Base-by-base conservation (phyloP, 306 rosid genomes). In the Quercus rubra region DNA sequence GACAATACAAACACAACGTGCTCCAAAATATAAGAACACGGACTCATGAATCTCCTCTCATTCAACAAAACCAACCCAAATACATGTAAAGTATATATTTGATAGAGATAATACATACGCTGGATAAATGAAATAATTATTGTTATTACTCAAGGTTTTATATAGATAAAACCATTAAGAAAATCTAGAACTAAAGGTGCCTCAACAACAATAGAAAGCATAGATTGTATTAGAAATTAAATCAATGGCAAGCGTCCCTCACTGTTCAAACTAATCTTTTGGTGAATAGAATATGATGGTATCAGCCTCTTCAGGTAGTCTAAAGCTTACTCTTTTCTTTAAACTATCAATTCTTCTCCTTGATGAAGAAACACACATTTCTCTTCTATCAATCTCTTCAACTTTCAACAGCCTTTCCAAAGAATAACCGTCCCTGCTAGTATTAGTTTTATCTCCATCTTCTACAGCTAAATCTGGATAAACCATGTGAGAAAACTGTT, bases 291-390 rank as follows among this genome's bases (percentile, higher is more conserved):
- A 69, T 77, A 84, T 85, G 67, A 89, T 74, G 51, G 78, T 83
- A 69, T 91, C 95, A 1, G 89, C 85, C 64, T 77, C 89, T 81
- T 86, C 83, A 71, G 87, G 92, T 9, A 63, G 38, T 67, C 55
- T 80, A 83, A 86, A 87, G 70, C 81, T 90, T 15, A 84, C 91
- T 70, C 79, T 78, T 83, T 86, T 90, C 88, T 74, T 88, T 61
- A 30, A 59, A 49, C 82, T 89, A 38, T 70, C 66, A 69, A 73
- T 80, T 77, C 77, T 72, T 9, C 74, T 35, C 17, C 80, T 21
- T 61, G 86, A 73, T 61, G 86, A 73, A 76, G 75, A 76, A 49
- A 73, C 71, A 41, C 71, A 79, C 63, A 27, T 75, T 83, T 79
- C 88, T 67, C 82, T 82, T 25, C 56, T 76, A 31, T 74, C 57